Base-by-base conservation (phyloP, 208 protist species). In the Ichthyophonus hoferi region DNA sequence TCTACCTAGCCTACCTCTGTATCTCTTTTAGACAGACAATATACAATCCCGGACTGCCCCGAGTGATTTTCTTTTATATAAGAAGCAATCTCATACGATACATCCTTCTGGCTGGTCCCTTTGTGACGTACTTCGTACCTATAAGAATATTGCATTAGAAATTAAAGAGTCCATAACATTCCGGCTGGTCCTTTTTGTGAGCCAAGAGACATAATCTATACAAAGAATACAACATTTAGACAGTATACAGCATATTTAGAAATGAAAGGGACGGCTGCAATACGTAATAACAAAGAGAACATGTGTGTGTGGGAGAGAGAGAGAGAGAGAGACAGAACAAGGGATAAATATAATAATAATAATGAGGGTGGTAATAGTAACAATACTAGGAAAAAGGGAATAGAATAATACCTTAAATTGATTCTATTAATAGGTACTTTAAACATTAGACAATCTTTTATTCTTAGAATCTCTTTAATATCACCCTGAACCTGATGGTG, bases 11-110 rank as follows among this genome's bases (percentile, higher is more conserved):
- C 67, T 12, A 84, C 87, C 67, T 97, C 95, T 43, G 89, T 93
- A 41, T 97, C 95, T 35, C 38, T 42, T n/a, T 91, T 79, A 1
- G 94, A 92, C 0, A 96, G 79, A 87, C 96, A 97, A 91, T 97
- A 97, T 0, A 97, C 92, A 37, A 97, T 96, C 35, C 95, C 95
- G 12, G 79, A 93, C 37, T 89, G 2, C 40, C 82, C 37, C 35
- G 38, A 17, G 86, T 90, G 92, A 33, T 50, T 1, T 0, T 76
- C 24, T 17, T 17, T 1, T 40, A 94, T 90, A 3, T 93, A 1
- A n/a, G 40, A 14, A 1, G 37, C 81, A 34, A 95, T 87, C 50
- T 67, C 50, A 67, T 67, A 7, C 50, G 87, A 37, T 40, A 40
- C 40, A 2, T 89, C 88, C 67, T 40, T 77, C 33, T 38, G 38